Percentiles rank a stretch among this genome's conserved stretches.
Evolutionary conservation across 768 basidiomycete genomes (phyloP).

Genomic region (Paxillus involutus): DNA sequence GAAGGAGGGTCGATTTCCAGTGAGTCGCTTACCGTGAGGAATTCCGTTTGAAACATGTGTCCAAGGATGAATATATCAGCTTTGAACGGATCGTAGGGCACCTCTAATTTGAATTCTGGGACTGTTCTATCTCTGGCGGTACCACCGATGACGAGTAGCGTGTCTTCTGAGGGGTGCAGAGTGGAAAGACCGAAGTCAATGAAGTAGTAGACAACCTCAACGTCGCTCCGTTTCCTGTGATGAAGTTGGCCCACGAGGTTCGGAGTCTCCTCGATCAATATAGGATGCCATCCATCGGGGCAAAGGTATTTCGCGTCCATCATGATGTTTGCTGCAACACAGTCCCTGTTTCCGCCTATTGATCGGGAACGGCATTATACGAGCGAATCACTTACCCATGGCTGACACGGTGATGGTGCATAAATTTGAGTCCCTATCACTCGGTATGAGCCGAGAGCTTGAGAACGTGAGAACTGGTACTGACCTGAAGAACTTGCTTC

Average conservation of each 20-base stretch:
- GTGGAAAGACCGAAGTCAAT: slow-evolving; percentile 38
- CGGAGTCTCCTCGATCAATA: background rate
- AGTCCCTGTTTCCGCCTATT: slow-evolving; percentile 19
- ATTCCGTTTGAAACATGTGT: too few species aligned
- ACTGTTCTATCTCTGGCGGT: too few species aligned
- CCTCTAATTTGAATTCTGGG: too few species aligned
- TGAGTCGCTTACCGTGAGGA: slow-evolving; percentile 1
- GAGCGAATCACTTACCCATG: slow-evolving; percentile 29
- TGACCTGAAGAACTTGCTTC: slow-evolving; percentile 25
- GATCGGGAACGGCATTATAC: slow-evolving; percentile 1
- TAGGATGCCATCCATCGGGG: slow-evolving; percentile 28
- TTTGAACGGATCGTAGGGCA: too few species aligned
- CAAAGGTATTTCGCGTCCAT: slow-evolving; percentile 27
- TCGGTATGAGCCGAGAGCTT: background rate
- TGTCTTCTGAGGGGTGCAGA: slow-evolving; percentile 15
- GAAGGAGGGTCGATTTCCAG: too few species aligned
- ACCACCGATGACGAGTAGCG: slow-evolving; percentile 1
- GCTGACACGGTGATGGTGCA: slow-evolving; percentile 34
- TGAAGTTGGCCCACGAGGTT: slow-evolving; percentile 15
- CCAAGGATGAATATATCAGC: too few species aligned
- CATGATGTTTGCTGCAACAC: slow-evolving; percentile 29
- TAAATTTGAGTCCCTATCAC: slow-evolving; percentile 33
- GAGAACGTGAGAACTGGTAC: too few species aligned
- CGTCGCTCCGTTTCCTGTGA: slow-evolving; percentile 24
- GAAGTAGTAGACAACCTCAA: slow-evolving; percentile 29